A percentile compares a stretch with the other conserved stretches of the same genome.
phyloP scores from a whole-genome alignment of 2,329 filamentous ascomycete genomes.

The Albifimbria verrucaria region DNA sequence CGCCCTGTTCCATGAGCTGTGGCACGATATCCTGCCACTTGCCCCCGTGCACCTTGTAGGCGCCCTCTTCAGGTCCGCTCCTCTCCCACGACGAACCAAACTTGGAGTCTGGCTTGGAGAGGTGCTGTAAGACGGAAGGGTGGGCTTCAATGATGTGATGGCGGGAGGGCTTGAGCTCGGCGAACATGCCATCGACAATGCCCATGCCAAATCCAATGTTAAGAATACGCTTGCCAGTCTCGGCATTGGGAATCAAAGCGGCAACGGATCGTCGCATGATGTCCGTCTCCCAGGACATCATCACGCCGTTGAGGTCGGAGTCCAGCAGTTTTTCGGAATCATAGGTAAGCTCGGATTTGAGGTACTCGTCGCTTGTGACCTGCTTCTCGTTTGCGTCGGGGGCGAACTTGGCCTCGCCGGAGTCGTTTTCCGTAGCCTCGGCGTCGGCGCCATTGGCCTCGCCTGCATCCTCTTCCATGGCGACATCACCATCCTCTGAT shows the following conservation, averaged over 20 bases:
- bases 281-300: constrained; percentile 90
- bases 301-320: constrained; percentile 74
- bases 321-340: constrained; percentile 67
- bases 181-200: constrained; percentile 77
- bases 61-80: constrained; percentile 57
- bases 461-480: constrained; percentile 32
- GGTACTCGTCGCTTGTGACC: constrained; percentile 65
- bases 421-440: constrained; percentile 21
- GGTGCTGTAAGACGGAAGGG: constrained; percentile 67
- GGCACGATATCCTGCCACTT: constrained; percentile 81
- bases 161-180: constrained; percentile 59
- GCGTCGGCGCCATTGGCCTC: constrained; percentile 26
- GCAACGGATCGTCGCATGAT: constrained; percentile 80
- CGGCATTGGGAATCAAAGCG: constrained; percentile 50
- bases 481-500: constrained; percentile 44
- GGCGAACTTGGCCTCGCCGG: constrained; percentile 25
- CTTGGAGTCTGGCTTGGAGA: constrained; percentile 44
- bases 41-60: constrained; percentile 65
- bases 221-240: constrained; percentile 63
- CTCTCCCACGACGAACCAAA: constrained; percentile 57
- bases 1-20: constrained; percentile 61
- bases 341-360: constrained; percentile 64
- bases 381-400: constrained; percentile 35
- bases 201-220: constrained; percentile 93
- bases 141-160: constrained; percentile 90